Evolutionary conservation across 1,284 basidiomycete genomes (phyloP), one percentile per base, ranked within the genome.

Genomic region (Leccinum subfulvum): DNA sequence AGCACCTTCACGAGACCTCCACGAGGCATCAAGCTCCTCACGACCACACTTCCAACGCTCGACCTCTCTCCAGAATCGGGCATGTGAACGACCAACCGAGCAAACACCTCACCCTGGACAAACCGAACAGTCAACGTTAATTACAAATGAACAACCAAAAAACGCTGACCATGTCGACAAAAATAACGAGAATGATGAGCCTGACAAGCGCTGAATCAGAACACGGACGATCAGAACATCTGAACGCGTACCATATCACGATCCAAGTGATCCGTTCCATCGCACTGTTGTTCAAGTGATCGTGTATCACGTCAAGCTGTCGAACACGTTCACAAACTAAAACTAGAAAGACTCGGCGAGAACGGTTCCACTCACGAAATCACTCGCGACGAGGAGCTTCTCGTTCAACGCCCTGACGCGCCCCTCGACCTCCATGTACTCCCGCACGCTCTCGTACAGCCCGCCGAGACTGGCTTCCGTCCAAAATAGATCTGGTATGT

Each of bases 191-290:
- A 21, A 95, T 88, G 71, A 97, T 97, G 47, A 98, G 81, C 87
- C 89, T 91, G 37, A 23, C 0, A 26, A 23, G 16, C 47, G 47
- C 47, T 21, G 23, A 11, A 59, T 60, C 57, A 14, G 60, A 23
- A 55, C 59, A 57, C 23, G 18, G n/a, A 33, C 41, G 35, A 16
- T 23, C 39, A 47, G 26, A 61, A n/a, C 14, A n/a, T 16, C 16
- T 14, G 16, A 58, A 37, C 59, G 57, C 28, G 64, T 71, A 90
- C 91, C 94, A 96, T 69, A 98, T 98, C 66, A 98, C 88, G 67
- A 97, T 94, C 93, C 93, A 95, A 4, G 94, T 95, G 69, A 96
- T 93, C n/a, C 92, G 81, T 69, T 94, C 88, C 91, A 96, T 97
- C 9, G 93, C 94, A 56, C 86, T 88, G 69, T 91, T 92, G 71